These are phyloP conservation scores for Euphorbia schlechtendalii DNA, from an alignment of 441 rosid species.

Conservation along the genomic window DNA sequence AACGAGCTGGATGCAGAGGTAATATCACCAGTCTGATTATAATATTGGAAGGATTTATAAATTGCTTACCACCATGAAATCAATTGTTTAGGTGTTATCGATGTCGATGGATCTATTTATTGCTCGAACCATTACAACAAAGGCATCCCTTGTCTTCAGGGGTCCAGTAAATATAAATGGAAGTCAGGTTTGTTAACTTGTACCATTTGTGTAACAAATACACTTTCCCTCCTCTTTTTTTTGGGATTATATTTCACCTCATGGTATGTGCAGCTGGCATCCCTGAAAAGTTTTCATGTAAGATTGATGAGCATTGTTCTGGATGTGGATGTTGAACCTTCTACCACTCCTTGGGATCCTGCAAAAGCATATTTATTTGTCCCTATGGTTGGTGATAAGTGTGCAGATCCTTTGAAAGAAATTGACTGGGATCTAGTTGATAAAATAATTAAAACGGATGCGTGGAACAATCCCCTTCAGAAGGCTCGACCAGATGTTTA, in stretches of 20 bases:
- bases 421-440: slow-evolving; percentile 86
- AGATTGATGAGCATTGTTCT: slow-evolving; percentile 98
- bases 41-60: slow-evolving; percentile 4
- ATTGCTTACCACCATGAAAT: slow-evolving; percentile 13
- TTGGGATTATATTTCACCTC: slow-evolving; percentile 6
- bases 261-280: slow-evolving; percentile 60
- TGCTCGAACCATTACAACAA: slow-evolving; percentile 97
- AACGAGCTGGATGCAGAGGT: slow-evolving; percentile 99
- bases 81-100: slow-evolving; percentile 82
- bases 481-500: slow-evolving; percentile 98
- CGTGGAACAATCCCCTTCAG: slow-evolving; percentile 97
- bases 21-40: slow-evolving; percentile 15
- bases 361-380: slow-evolving; percentile 97
- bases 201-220: slow-evolving; percentile 13
- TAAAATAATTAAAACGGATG: slow-evolving; percentile 48
- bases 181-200: slow-evolving; percentile 56
- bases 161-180: slow-evolving; percentile 63
- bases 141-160: slow-evolving; percentile 95
- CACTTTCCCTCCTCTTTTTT: not conserved
- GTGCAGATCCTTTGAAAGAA: slow-evolving; percentile 61
- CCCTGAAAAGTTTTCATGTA: slow-evolving; percentile 89
- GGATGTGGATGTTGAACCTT: slow-evolving; percentile 99
- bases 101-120: slow-evolving; percentile 99
- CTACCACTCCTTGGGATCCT: slow-evolving; percentile 99
- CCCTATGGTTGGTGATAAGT: slow-evolving; percentile 76